Base-by-base conservation (phyloP, 2,329 filamentous ascomycete species). In the Drechslerella coelobrocha region DNA sequence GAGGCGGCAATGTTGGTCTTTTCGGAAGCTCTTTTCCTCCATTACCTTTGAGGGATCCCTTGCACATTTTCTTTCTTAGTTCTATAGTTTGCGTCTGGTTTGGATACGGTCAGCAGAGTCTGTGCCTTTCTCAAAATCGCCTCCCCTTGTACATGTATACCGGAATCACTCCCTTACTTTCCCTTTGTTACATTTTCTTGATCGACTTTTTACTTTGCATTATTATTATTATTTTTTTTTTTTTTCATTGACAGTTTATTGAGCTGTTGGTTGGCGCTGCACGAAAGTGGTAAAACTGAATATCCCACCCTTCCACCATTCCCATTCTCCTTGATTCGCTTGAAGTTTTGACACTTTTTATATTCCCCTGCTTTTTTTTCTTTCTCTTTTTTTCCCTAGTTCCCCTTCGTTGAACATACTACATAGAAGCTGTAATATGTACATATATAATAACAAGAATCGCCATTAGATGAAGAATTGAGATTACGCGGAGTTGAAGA, bases 351-450 rank as follows among this genome's bases (percentile, higher is more conserved):
- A 19, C 47, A 37, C 19, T 54, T 39, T 24, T 43, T 31, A 45
- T 51, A 31, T 29, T 31, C 14, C 50, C 59, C 27, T 12, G 52
- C 34, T 54, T 14, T 27, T 55, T 56, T 61, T 53, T 14, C 37
- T 34, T 19, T 41, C 37, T 52, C 17, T 37, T 52, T 54, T 37
- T 27, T 21, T 45, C 50, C 57, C 31, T 31, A 45, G 24, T 41
- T 51, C 43, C 56, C 45, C 37, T 48, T 56, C 26, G 27, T 59
- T 57, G 55, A 34, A 57, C 59, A 57, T 62, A 47, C 51, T 54
- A 19, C 54, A 63, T 55, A 63, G 57, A 57, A 52, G 51, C 48
- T 61, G 56, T 61, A 61, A 68, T 61, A 60, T 60, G 62, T 61
- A 61, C 43, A 61, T 61, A 68, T 60, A 54, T 54, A 55, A 37